Evolutionary conservation across 805 yeast species (phyloP), one percentile per base, ranked within the genome.

Genomic region (Starmerella scarabaei): DNA sequence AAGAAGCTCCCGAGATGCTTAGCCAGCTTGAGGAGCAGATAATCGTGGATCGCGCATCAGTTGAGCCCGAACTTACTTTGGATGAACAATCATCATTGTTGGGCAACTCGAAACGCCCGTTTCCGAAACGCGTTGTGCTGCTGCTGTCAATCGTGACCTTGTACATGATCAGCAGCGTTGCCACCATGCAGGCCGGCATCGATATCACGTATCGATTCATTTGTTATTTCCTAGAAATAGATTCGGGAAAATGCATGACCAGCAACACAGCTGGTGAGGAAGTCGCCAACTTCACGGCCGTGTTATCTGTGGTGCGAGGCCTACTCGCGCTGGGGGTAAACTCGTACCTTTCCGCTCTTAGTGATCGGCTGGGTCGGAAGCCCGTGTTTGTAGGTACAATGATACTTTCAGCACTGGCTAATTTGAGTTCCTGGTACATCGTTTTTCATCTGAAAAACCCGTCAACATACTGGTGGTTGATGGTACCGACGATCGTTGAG

Each of bases 291-390:
- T 43, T 48, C 35, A 36, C 39, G 8, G 47, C 43, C 12, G 44
- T 36, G 12, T 31, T 30, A 30, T 30, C 54, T 6, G 17, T 45
- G 6, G 27, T 49, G n/a, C 16, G 33, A 19, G 50, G 52, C 4
- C 17, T 21, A 12, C 36, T 43, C 7, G 36, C 47, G 19, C 32
- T 53, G 17, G 16, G 48, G 14, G 35, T 43, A 9, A 33, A 41
- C 16, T 43, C 55, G 19, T 39, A 38, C 12, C 33, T 51, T 35
- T 47, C 53, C 21, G 29, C 47, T 16, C 30, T 45, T 9, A 50
- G 54, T 35, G 56, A 53, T 33, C 36, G 48, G 3, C 36, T 36
- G 5, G 56, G 56, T 32, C 50, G 56, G 12, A 45, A 48, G 32
- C 50, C 50, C 12, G 21, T 52, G 14, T 35, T 50, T 21, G 27